Base-by-base conservation (phyloP, 176 grass and related monocot genomes). In the Oryza australiensis region DNA sequence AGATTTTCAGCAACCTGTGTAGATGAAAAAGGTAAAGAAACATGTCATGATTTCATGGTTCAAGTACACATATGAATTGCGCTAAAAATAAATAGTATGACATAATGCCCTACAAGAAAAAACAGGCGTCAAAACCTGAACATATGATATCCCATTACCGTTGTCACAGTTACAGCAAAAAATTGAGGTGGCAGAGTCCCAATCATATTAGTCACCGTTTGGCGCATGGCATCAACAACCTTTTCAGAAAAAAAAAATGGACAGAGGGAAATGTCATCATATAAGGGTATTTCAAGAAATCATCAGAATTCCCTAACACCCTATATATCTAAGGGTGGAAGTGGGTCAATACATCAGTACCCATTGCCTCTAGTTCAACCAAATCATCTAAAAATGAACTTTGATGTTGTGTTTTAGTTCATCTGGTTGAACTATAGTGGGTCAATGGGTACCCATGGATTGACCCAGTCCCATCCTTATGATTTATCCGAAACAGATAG, bases 221-320 rank as follows among this genome's bases (percentile, higher is more conserved):
- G 95, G 15, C 95, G 90, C 95, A 98, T 98, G 82, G 95, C 95
- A 48, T 98, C 90, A 37, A 94, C 88, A 65, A 98, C 92, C 95
- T 98, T 72, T 72, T 63, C 28, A 75, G 42, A 11, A 37, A 40
- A 33, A 74, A 74, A 90, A 76, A 71, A 66, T 13, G 80, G 23
- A 27, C 12, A 32, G 41, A 64, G 24, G 26, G 48, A 24, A n/a
- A 32, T 77, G 63, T 76, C 0, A 57, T 64, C 7, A 26, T 49
- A 80, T 73, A 83, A 68, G 3, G 22, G 65, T 24, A 2, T 29
- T 82, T 62, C 22, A 8, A 62, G 29, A 35, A 57, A 35, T 42
- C 16, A 42, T 22, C 5, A 84, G 24, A 37, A 43, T 28, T 53
- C 1, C 28, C 48, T 33, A 32, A 45, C n/a, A 12, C 34, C 29